Percentiles rank a stretch among this genome's conserved stretches.
Evolutionary conservation across 805 yeast genomes (phyloP).

Genomic region (Teunomyces stri): DNA sequence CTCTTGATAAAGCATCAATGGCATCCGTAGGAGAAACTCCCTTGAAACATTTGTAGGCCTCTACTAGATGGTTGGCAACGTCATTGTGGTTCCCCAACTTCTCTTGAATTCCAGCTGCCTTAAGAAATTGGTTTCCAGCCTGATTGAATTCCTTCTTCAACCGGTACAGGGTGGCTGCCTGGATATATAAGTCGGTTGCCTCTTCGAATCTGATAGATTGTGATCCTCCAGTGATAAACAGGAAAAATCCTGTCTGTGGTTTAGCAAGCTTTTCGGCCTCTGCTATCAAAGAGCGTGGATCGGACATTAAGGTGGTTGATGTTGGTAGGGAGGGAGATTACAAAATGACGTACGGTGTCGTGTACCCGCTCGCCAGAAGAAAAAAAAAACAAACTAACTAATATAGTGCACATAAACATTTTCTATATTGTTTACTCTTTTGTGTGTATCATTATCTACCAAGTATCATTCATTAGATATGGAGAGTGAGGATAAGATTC

Average conservation of each 20-base stretch:
- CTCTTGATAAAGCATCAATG: slow-evolving; percentile 70
- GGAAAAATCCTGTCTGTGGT: slow-evolving; percentile 70
- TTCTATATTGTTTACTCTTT: slow-evolving; percentile 2
- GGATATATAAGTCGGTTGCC: slow-evolving; percentile 84
- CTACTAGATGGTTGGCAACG: slow-evolving; percentile 85
- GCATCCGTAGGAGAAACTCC: slow-evolving; percentile 72
- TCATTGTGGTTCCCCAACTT: slow-evolving; percentile 81
- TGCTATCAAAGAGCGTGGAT: slow-evolving; percentile 44
- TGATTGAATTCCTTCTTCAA: slow-evolving; percentile 65
- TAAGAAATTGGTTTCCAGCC: slow-evolving; percentile 83
- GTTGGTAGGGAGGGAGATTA: neutral
- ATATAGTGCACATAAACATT: slow-evolving; percentile 1
- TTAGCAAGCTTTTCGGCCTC: slow-evolving; percentile 45
- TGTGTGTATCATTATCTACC: neutral
- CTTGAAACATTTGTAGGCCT: slow-evolving; percentile 85
- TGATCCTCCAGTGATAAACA: slow-evolving; percentile 60
- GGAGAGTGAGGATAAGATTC: slow-evolving; percentile 25
- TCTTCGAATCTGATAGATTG: slow-evolving; percentile 73
- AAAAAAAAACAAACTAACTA: too few relatives aligned
- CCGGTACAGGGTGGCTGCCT: slow-evolving; percentile 90
- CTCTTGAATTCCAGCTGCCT: slow-evolving; percentile 78
- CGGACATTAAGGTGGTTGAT: slow-evolving; percentile 30
- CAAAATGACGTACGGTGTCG: neutral
- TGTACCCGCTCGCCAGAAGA: neutral
- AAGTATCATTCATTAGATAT: neutral